Percentiles rank a stretch among this genome's conserved stretches.
phyloP scores from a whole-genome alignment of 2,329 filamentous ascomycete species.

The Phialophora macrospora region DNA sequence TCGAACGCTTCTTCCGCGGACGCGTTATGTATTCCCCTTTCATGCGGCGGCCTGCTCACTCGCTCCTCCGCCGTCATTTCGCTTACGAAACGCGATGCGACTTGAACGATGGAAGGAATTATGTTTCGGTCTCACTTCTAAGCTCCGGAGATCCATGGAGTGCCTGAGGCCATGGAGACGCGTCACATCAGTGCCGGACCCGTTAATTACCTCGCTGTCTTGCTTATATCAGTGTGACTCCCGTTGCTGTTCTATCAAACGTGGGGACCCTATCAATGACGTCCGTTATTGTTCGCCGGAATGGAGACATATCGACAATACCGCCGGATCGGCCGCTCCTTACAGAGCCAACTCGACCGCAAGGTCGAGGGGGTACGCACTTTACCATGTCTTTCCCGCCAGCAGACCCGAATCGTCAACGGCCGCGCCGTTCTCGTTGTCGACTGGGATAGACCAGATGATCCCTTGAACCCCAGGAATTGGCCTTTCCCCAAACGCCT shows the following conservation, averaged over 20 bases:
- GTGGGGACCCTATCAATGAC: background rate
- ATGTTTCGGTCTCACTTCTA: background rate
- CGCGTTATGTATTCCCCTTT: background rate
- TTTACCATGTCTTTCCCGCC: constrained; percentile 26
- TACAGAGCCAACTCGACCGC: constrained; percentile 27
- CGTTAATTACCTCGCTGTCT: background rate
- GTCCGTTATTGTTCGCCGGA: background rate
- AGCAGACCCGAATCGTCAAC: constrained; percentile 23
- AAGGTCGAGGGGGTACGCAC: constrained; percentile 14
- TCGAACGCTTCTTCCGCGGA: constrained; percentile 3
- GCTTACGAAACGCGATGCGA: background rate
- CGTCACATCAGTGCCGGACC: background rate
- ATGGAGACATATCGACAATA: constrained; percentile 34
- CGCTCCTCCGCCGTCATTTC: background rate
- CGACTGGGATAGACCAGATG: constrained; percentile 47
- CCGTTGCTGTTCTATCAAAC: background rate
- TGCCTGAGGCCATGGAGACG: background rate
- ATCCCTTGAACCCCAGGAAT: constrained; percentile 49
- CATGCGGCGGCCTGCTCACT: background rate
- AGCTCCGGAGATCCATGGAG: background rate
- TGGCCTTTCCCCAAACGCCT: constrained; percentile 46
- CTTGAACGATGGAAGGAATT: background rate
- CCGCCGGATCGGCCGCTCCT: constrained; percentile 24
- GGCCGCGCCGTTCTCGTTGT: constrained; percentile 46
- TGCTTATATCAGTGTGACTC: background rate